A percentile compares a stretch with the other conserved stretches of the same genome.
Conservation (phyloP, 2,329 filamentous ascomycete genomes). For the Pleoardoris graminearum region DNA sequence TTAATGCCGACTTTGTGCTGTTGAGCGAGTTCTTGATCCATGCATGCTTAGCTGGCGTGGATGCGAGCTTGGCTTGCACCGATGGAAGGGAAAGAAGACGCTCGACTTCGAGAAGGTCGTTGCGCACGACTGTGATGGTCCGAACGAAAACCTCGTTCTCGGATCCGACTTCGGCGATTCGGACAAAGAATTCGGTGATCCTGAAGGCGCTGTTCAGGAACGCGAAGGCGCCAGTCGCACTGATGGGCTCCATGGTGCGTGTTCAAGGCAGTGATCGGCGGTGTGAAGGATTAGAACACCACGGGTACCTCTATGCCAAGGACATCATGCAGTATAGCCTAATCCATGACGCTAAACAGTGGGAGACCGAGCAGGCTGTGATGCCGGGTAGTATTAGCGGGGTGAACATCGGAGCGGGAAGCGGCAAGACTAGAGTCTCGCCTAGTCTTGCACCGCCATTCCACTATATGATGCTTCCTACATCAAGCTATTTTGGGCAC, state of each 20-base stretch:
- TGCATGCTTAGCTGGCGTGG: slow-evolving; percentile 19
- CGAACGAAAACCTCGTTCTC: slow-evolving; percentile 34
- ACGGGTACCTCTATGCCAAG: neutral
- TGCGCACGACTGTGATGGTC: slow-evolving; percentile 27
- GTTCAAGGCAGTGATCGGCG: neutral
- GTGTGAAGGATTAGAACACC: neutral
- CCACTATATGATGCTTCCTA: neutral
- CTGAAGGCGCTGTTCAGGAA: slow-evolving; percentile 28
- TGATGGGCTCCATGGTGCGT: slow-evolving; percentile 20
- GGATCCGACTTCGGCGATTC: slow-evolving; percentile 24
- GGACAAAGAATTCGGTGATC: slow-evolving; percentile 28
- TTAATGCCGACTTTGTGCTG: slow-evolving; percentile 24
- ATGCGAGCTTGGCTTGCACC: slow-evolving; percentile 17
- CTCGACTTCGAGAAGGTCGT: slow-evolving; percentile 26
- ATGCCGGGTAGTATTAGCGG: neutral
- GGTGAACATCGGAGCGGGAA: neutral
- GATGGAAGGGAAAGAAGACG: slow-evolving; percentile 18
- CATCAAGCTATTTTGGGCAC: neutral
- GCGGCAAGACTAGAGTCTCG: neutral
- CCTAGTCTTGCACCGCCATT: neutral
- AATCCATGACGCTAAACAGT: neutral
- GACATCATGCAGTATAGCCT: neutral
- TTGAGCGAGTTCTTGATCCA: slow-evolving; percentile 25
- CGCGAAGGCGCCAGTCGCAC: slow-evolving; percentile 17
- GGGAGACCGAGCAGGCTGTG: neutral